Conservation (phyloP, 2,329 filamentous ascomycete genomes). For the Pestalotiopsis sp. region DNA sequence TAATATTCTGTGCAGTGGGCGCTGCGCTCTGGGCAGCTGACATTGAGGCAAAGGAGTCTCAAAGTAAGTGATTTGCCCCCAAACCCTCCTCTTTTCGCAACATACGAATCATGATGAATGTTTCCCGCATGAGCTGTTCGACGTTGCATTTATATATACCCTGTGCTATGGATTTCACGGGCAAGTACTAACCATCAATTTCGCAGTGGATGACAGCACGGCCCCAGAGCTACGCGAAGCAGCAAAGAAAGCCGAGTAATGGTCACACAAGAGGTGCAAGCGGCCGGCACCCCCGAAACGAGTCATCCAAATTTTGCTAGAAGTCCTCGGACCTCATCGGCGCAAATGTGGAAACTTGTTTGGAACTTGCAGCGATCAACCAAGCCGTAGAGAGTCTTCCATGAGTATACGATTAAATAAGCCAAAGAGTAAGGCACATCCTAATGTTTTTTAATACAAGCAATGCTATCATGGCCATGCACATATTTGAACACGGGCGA, state of each 20-base stretch:
- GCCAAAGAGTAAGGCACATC: too few species aligned
- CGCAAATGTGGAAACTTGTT: neutral
- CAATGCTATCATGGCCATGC: too few species aligned
- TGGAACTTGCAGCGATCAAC: too few species aligned
- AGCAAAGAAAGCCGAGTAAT: constrained; percentile 51
- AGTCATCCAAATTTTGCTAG: constrained; percentile 15
- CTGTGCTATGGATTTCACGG: neutral
- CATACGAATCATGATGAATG: neutral
- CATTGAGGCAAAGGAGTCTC: constrained; percentile 63
- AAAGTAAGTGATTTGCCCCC: constrained; percentile 27
- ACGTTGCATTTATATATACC: neutral
- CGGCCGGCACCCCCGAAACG: constrained; percentile 28
- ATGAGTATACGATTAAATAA: too few species aligned
- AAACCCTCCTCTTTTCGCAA: neutral
- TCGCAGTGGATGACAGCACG: constrained; percentile 48
- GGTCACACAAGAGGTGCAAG: constrained; percentile 6
- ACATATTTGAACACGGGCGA: too few species aligned
- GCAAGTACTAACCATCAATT: neutral
- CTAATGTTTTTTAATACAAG: too few species aligned
- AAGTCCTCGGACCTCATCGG: neutral
- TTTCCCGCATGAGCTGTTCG: neutral
- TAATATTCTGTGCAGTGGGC: constrained; percentile 60
- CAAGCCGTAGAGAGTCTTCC: too few species aligned
- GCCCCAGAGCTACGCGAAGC: constrained; percentile 53
- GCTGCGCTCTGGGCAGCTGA: constrained; percentile 95